Percentiles rank a stretch among this genome's conserved stretches.
These are phyloP conservation scores for Ceratobasidium sp. DNA, from an alignment of 1,284 basidiomycete species.

Conservation along the genomic window DNA sequence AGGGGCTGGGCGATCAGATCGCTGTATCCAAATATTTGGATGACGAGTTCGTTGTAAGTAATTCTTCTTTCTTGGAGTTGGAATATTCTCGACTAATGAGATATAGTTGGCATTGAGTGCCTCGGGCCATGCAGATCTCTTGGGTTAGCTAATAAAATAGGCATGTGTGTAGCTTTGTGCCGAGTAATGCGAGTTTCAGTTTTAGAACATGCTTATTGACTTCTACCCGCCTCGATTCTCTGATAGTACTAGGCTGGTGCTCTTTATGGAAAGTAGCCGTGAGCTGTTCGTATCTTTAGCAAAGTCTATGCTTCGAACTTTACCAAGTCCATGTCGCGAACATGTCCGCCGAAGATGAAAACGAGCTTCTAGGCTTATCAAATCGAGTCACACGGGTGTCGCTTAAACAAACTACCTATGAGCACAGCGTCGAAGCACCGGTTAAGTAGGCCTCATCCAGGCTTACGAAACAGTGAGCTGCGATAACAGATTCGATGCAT, in stretches of 20 bases:
- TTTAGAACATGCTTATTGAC: not conserved
- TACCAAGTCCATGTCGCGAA: not conserved
- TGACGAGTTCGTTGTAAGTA: slow-evolving; percentile 85
- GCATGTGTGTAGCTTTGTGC: not conserved
- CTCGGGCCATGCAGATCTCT: slow-evolving; percentile 86
- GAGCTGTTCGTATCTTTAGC: not conserved
- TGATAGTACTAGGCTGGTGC: not conserved
- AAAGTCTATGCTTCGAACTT: not conserved
- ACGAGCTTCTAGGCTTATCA: not conserved
- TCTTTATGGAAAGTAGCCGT: not conserved
- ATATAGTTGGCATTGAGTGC: slow-evolving; percentile 83
- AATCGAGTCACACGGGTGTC: not conserved
- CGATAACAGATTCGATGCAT: not conserved
- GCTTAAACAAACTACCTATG: not conserved
- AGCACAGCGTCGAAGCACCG: not conserved
- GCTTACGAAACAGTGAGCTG: no score
- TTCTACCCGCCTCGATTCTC: not conserved
- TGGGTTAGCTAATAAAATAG: slow-evolving; percentile 56
- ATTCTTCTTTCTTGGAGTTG: slow-evolving; percentile 3
- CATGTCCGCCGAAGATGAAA: not conserved
- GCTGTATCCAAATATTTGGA: slow-evolving; percentile 94
- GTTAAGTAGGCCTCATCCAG: not conserved
- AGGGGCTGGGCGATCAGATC: slow-evolving; percentile 92
- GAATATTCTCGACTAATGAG: slow-evolving; percentile 42
- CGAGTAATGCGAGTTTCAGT: not conserved